phyloP scores from a whole-genome alignment of 2,329 filamentous ascomycete genomes.

The Clonostachys chloroleuca region DNA sequence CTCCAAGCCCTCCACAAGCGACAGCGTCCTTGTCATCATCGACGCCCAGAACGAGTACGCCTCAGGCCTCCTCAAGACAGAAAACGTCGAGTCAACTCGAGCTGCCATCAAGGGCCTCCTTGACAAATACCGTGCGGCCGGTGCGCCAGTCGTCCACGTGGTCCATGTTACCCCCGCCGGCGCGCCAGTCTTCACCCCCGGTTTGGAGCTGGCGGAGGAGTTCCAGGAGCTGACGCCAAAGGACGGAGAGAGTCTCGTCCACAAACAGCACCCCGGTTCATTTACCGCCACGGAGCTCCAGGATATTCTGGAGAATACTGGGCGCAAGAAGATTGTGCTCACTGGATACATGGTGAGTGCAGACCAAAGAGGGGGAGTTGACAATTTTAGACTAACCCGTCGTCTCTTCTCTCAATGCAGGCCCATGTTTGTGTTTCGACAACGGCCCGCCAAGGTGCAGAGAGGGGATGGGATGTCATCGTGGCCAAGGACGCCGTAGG shows the following conservation, averaged over 20 bases:
- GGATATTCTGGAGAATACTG: conserved; percentile 38
- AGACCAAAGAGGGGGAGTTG: neutral
- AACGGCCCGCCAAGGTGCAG: conserved; percentile 55
- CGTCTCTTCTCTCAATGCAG: conserved; percentile 17
- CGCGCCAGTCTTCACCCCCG: conserved; percentile 62
- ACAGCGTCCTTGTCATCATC: conserved; percentile 62
- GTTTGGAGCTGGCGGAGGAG: conserved; percentile 53
- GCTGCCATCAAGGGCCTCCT: neutral
- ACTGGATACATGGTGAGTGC: conserved; percentile 49
- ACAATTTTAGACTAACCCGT: neutral
- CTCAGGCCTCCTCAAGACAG: conserved; percentile 46
- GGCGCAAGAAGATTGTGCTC: conserved; percentile 56
- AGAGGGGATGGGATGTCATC: conserved; percentile 60
- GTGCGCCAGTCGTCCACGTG: conserved; percentile 22
- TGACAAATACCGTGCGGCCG: conserved; percentile 1
- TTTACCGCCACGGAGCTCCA: conserved; percentile 59
- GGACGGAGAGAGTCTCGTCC: conserved; percentile 50
- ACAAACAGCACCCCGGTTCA: conserved; percentile 52
- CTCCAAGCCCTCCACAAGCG: conserved; percentile 16
- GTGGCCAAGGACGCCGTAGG: conserved; percentile 59
- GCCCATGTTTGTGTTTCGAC: conserved; percentile 63
- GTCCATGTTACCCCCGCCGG: conserved; percentile 54
- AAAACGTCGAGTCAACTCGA: neutral
- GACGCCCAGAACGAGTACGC: conserved; percentile 70
- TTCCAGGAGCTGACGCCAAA: conserved; percentile 54